A percentile compares a stretch with the other conserved stretches of the same genome.
phyloP scores from a whole-genome alignment of 805 yeast genomes.

The Kodamaea lidongshanica region DNA sequence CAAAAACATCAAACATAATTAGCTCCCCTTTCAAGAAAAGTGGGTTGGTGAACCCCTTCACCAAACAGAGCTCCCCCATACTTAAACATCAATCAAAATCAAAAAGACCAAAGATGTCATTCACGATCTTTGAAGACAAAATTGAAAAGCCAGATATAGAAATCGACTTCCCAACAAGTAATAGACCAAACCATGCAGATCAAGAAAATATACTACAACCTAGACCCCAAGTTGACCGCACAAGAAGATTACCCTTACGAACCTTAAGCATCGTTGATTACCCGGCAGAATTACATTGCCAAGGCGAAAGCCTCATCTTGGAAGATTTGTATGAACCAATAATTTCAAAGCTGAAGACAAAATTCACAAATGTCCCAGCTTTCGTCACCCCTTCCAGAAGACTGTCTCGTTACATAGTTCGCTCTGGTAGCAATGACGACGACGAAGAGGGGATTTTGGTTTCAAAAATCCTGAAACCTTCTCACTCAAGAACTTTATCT shows the following conservation, averaged over 20 bases:
- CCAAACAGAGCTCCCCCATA: slow-evolving; percentile 8
- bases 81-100: slow-evolving; percentile 5
- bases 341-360: slow-evolving; percentile 19
- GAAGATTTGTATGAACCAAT: slow-evolving; percentile 25
- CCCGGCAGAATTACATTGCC: slow-evolving; percentile 22
- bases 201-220: slow-evolving; percentile 40
- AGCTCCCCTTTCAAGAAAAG: slow-evolving; percentile 10
- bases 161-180: slow-evolving; percentile 8
- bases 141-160: slow-evolving; percentile 4
- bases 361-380: slow-evolving; percentile 24
- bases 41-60: slow-evolving; percentile 10
- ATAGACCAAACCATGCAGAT: slow-evolving; percentile 25
- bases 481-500: too few relatives aligned
- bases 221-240: slow-evolving; percentile 7
- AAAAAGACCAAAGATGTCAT: slow-evolving; percentile 14
- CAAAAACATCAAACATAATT: slow-evolving; percentile 18
- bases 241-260: slow-evolving; percentile 22
- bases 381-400: slow-evolving; percentile 32
- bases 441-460: slow-evolving; percentile 11
- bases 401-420: slow-evolving; percentile 16
- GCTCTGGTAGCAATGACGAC: slow-evolving; percentile 9
- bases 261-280: slow-evolving; percentile 24
- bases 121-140: slow-evolving; percentile 19
- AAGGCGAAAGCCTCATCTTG: slow-evolving; percentile 14
- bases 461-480: too few relatives aligned